Evolutionary conservation across 331 rosid species (phyloP), one percentile per base, ranked within the genome.

Genomic region (Cucumis variabilis): DNA sequence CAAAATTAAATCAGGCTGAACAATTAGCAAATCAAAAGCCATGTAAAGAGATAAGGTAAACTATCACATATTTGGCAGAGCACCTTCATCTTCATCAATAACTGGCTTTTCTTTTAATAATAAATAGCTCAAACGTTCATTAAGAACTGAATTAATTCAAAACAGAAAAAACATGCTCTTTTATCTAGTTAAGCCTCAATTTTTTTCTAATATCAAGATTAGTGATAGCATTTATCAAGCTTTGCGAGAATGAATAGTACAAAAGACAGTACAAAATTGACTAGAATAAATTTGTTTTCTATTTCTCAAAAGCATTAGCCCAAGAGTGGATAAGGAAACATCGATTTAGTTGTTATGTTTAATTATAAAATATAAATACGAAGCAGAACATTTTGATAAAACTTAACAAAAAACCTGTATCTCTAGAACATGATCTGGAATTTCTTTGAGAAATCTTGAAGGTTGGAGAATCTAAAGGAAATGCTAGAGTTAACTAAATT

Each of bases 391-490:
- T 60, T 60, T 33, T 11, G 13, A 33, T 37, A 74, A 12, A 27
- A 71, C 15, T 86, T 71, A 9, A n/a, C 83, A 85, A 71, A 88
- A 88, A 92, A 94, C 99, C 98, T 93, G 98, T 69, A 95, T 86
- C 86, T 95, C 99, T 75, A 90, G 88, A 86, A 95, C 96, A 89
- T 94, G 98, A 87, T 41, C 87, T 77, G 99, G 99, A 89, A 97
- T 94, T 91, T 97, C 99, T 89, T 80, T 95, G 86, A 95, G 91
- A 91, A 97, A 97, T 63, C 99, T 91, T 65, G 98, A 95, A 80
- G 98, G 99, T 89, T 92, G 98, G 92, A 97, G 94, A 89, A 97
- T 91, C 99, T 97, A 90, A 78, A 82, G 72, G 70, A 70, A 89
- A 68, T 86, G 86, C 28, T 65, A 76, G 37, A 88, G 78, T 82